phyloP scores from a whole-genome alignment of 192 early-diverging fungal species.

The Mortierella claussenii region DNA sequence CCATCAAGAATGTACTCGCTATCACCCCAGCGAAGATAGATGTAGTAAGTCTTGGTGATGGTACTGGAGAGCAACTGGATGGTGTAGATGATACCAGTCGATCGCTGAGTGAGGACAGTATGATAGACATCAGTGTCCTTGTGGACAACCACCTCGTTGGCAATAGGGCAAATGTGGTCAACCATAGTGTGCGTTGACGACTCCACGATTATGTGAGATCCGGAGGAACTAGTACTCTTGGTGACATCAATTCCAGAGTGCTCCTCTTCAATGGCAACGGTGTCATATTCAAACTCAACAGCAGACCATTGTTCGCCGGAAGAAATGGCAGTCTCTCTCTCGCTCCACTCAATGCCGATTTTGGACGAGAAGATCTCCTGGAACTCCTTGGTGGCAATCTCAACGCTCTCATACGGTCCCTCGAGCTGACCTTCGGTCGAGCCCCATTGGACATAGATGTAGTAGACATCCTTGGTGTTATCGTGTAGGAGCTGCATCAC shows the following conservation, averaged over 20 bases:
- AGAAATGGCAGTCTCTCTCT: slow-evolving; percentile 14
- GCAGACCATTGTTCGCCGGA: slow-evolving; percentile 25
- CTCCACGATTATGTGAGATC: not conserved
- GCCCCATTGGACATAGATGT: slow-evolving; percentile 52
- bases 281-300: slow-evolving; percentile 43
- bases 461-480: slow-evolving; percentile 35
- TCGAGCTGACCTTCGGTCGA: slow-evolving; percentile 35
- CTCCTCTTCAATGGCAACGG: slow-evolving; percentile 16
- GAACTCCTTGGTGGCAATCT: slow-evolving; percentile 32
- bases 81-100: slow-evolving; percentile 26
- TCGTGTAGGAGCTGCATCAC: slow-evolving; percentile 43
- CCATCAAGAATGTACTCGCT: slow-evolving; percentile 15
- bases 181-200: slow-evolving; percentile 9
- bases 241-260: not conserved
- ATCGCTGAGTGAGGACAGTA: slow-evolving; percentile 8
- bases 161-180: slow-evolving; percentile 20
- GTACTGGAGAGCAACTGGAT: slow-evolving; percentile 42
- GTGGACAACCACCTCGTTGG: slow-evolving; percentile 19
- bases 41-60: slow-evolving; percentile 38
- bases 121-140: slow-evolving; percentile 26
- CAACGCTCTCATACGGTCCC: slow-evolving; percentile 36
- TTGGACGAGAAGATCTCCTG: slow-evolving; percentile 36
- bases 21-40: slow-evolving; percentile 36
- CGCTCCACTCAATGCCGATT: slow-evolving; percentile 36
- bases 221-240: not conserved